A percentile compares a stretch with the other conserved stretches of the same genome.
phyloP scores from a whole-genome alignment of 2,329 filamentous ascomycete species.

The Sporothrix brunneoviolacea region DNA sequence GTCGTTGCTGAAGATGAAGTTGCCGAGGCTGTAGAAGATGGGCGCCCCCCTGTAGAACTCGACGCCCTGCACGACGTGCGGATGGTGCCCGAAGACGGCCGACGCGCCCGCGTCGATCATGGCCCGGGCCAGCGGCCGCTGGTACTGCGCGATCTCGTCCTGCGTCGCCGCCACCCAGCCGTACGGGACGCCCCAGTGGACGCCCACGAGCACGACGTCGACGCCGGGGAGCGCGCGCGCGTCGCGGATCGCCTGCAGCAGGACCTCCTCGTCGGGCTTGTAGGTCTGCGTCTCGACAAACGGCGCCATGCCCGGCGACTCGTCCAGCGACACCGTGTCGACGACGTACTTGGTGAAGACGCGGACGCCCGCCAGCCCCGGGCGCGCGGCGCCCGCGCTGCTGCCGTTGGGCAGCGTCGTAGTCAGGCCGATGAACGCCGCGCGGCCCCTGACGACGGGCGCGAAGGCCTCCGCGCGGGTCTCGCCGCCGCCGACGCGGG shows the following conservation, averaged over 20 bases:
- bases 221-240: too few species aligned
- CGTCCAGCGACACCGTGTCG: conserved; percentile 4
- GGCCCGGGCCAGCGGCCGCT: too few species aligned
- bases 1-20: conserved; percentile 5
- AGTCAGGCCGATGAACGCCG: too few species aligned
- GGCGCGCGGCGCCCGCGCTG: too few species aligned
- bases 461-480: too few species aligned
- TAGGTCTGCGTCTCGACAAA: conserved; percentile 9
- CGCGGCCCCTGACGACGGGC: too few species aligned
- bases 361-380: conserved; percentile 1
- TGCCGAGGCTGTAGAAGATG: conserved; percentile 5
- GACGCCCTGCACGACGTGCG: too few species aligned
- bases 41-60: neutral
- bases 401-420: too few species aligned
- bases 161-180: conserved; percentile 1
- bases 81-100: too few species aligned
- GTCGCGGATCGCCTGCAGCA: neutral
- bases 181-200: conserved; percentile 6
- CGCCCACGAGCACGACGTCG: neutral
- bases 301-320: conserved; percentile 4
- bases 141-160: conserved; percentile 4
- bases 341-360: conserved; percentile 3
- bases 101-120: too few species aligned
- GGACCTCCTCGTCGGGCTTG: neutral
- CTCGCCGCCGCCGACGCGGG: too few species aligned